Percentiles rank a stretch among this genome's conserved stretches.
Evolutionary conservation across 2,329 filamentous ascomycete genomes (phyloP).

Genomic region (Aspergillus quadricinctus): DNA sequence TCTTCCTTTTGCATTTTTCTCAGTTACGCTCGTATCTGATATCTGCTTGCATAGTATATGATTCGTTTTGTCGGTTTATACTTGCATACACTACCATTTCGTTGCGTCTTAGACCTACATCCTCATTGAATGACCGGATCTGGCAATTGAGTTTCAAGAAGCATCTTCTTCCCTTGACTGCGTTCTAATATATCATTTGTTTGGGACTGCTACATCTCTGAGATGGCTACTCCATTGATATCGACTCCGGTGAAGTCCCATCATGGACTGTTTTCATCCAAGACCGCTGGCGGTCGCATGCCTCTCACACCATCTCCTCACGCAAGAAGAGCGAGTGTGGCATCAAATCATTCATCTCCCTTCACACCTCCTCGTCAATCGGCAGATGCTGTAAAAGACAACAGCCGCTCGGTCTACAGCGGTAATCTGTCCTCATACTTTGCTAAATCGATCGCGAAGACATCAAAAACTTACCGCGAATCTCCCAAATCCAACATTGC

Average conservation of each 20-base stretch:
- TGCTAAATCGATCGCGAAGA: slow-evolving; percentile 55
- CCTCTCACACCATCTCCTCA: slow-evolving; percentile 89
- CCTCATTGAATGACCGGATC: slow-evolving; percentile 5
- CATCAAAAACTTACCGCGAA: slow-evolving; percentile 60
- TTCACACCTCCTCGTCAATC: slow-evolving; percentile 67
- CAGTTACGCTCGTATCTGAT: slow-evolving; percentile 19
- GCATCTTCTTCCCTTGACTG: slow-evolving; percentile 19
- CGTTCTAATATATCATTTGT: neutral
- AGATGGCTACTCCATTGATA: slow-evolving; percentile 78
- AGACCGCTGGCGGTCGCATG: slow-evolving; percentile 90
- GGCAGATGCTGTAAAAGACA: slow-evolving; percentile 51
- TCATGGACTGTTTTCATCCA: slow-evolving; percentile 83
- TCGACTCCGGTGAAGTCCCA: slow-evolving; percentile 95
- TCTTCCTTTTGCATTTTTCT: slow-evolving; percentile 19
- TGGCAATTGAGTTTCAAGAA: slow-evolving; percentile 9
- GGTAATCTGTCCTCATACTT: slow-evolving; percentile 77
- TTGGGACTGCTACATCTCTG: slow-evolving; percentile 24
- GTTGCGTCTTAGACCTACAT: slow-evolving; percentile 12
- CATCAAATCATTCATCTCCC: slow-evolving; percentile 62
- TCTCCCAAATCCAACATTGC: slow-evolving; percentile 94
- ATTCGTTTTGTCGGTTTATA: slow-evolving; percentile 15
- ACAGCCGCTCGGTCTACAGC: slow-evolving; percentile 68
- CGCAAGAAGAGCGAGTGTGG: slow-evolving; percentile 49
- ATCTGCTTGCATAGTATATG: slow-evolving; percentile 30
- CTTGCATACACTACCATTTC: slow-evolving; percentile 18